phyloP scores from a whole-genome alignment of 2,329 filamentous ascomycete species.

The Pseudonectria buxi region DNA sequence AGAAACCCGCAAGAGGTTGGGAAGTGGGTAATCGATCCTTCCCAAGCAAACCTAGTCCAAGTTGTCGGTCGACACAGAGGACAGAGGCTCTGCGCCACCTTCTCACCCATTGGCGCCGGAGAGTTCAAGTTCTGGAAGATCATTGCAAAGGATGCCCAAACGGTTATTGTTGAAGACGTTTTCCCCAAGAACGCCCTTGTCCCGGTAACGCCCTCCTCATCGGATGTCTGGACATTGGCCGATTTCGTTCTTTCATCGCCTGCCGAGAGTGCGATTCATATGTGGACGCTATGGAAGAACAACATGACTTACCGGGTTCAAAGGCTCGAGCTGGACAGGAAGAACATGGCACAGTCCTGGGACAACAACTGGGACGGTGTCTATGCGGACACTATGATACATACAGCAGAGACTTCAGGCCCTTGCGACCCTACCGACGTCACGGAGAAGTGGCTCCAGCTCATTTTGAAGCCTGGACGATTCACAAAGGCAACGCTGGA shows the following conservation, averaged over 20 bases:
- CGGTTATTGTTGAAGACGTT: conserved; percentile 61
- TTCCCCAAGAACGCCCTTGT: conserved; percentile 56
- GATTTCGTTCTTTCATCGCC: conserved; percentile 62
- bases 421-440: conserved; percentile 61
- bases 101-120: conserved; percentile 78
- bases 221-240: conserved; percentile 71
- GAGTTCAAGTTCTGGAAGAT: conserved; percentile 91
- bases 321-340: conserved; percentile 64
- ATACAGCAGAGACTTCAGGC: conserved; percentile 50
- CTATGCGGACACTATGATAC: conserved; percentile 50
- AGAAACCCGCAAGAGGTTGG: conserved; percentile 60
- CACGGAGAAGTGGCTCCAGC: conserved; percentile 79
- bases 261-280: conserved; percentile 45
- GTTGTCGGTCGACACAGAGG: conserved; percentile 55
- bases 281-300: conserved; percentile 82
- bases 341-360: conserved; percentile 57
- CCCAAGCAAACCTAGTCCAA: conserved; percentile 69
- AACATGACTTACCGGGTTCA: conserved; percentile 72
- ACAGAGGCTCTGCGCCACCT: conserved; percentile 62
- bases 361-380: conserved; percentile 63
- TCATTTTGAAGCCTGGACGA: conserved; percentile 74
- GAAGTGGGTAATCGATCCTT: conserved; percentile 74
- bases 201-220: conserved; percentile 63
- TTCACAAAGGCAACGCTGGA: conserved; percentile 77
- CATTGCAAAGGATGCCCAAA: conserved; percentile 58